phyloP scores from a whole-genome alignment of 1,284 basidiomycete genomes.

The Meripilus lineatus region DNA sequence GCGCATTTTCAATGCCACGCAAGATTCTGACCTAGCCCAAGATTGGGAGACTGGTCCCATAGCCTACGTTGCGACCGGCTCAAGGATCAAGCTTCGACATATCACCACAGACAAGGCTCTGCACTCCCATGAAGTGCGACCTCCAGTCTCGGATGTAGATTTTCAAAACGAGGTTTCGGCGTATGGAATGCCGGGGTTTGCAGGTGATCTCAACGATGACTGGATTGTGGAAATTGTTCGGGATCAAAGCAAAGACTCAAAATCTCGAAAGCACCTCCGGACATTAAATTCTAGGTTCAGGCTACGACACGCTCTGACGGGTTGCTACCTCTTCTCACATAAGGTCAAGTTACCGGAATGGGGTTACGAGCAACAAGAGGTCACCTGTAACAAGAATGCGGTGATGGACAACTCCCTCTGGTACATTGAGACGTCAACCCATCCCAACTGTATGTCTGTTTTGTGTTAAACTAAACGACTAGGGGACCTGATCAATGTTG shows the following conservation, averaged over 20 bases:
- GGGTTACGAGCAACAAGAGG: slow-evolving; percentile 98
- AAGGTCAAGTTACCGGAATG: slow-evolving; percentile 97
- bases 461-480: neutral
- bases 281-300: slow-evolving; percentile 85
- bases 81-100: slow-evolving; percentile 84
- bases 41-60: slow-evolving; percentile 59
- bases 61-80: slow-evolving; percentile 60
- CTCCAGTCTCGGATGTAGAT: slow-evolving; percentile 96
- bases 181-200: slow-evolving; percentile 87
- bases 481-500: slow-evolving; percentile 2
- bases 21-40: slow-evolving; percentile 41
- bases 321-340: slow-evolving; percentile 97
- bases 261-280: slow-evolving; percentile 68
- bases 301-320: slow-evolving; percentile 81
- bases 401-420: slow-evolving; percentile 88
- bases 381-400: slow-evolving; percentile 97
- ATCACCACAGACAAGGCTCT: slow-evolving; percentile 79
- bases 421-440: slow-evolving; percentile 87
- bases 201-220: slow-evolving; percentile 92
- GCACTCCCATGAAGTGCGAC: slow-evolving; percentile 92
- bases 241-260: slow-evolving; percentile 60
- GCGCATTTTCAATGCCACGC: slow-evolving; percentile 73
- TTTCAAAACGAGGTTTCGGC: slow-evolving; percentile 99
- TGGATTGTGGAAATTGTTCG: slow-evolving; percentile 89
- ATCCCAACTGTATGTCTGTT: slow-evolving; percentile 64